A percentile compares a stretch with the other conserved stretches of the same genome.
Conservation (phyloP, 345 rosid species). For the Salix brachista region DNA sequence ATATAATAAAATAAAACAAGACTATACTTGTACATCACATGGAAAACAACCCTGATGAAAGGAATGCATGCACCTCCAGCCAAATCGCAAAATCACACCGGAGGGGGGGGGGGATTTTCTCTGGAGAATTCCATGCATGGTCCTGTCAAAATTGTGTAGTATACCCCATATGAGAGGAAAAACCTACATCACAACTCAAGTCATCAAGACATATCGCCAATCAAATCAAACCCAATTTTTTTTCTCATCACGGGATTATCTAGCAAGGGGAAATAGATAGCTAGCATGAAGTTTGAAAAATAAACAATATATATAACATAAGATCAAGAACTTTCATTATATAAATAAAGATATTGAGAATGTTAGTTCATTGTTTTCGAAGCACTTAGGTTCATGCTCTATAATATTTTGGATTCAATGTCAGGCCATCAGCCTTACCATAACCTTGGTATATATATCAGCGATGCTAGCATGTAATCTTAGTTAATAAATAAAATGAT, state of each 20-base stretch:
- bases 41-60: neutral
- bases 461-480: neutral
- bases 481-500: too few relatives aligned
- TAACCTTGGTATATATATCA: neutral
- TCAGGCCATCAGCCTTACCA: neutral
- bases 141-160: neutral
- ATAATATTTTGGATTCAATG: neutral
- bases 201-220: neutral
- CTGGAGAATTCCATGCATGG: neutral
- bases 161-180: neutral
- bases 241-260: neutral
- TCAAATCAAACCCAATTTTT: neutral
- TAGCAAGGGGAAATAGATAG: neutral
- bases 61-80: neutral
- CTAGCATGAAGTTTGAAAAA: too few relatives aligned
- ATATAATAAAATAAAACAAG: neutral
- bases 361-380: too few relatives aligned
- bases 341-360: too few relatives aligned
- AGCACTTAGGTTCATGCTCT: too few relatives aligned
- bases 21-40: neutral
- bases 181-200: neutral
- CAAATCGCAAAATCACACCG: neutral
- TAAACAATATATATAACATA: neutral
- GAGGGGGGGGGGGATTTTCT: neutral
- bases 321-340: too few relatives aligned